These are phyloP conservation scores for Pharnaceum exiguum DNA, from an alignment of 148 eudicot species.

Conservation along the genomic window DNA sequence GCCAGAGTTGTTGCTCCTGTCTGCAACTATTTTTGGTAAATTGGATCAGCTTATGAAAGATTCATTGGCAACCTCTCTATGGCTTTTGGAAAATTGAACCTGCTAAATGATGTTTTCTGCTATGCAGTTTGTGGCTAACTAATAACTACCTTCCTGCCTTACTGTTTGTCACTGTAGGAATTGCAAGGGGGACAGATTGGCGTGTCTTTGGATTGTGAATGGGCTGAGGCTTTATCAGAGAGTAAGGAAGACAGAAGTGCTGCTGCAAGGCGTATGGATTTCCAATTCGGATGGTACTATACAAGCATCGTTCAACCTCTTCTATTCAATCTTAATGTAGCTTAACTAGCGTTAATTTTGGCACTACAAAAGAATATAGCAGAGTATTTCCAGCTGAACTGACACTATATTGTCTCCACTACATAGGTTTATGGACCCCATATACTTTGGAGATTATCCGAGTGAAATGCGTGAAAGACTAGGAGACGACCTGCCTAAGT, in stretches of 20 bases:
- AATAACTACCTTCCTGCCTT: background rate
- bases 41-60: too few species aligned
- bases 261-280: constrained; percentile 75
- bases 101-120: too few species aligned
- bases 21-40: too few species aligned
- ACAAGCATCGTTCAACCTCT: constrained; percentile 1
- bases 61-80: too few species aligned
- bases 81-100: too few species aligned
- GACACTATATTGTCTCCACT: constrained; percentile 4
- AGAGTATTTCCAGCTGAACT: background rate
- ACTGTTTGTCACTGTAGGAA: constrained; percentile 28
- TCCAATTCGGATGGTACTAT: constrained; percentile 81
- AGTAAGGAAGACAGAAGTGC: constrained; percentile 60
- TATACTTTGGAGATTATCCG: constrained; percentile 75
- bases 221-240: constrained; percentile 74
- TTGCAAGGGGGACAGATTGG: constrained; percentile 77
- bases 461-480: constrained; percentile 59
- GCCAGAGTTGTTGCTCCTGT: too few species aligned
- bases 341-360: too few species aligned
- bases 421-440: constrained; percentile 73
- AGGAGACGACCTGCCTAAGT: constrained; percentile 60
- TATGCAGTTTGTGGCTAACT: background rate
- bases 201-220: constrained; percentile 73
- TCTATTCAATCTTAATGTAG: background rate
- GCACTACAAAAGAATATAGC: too few species aligned